A percentile compares a stretch with the other conserved stretches of the same genome.
Conservation (phyloP, 1,139 yeast species). For the Geotrichum carabidarum region DNA sequence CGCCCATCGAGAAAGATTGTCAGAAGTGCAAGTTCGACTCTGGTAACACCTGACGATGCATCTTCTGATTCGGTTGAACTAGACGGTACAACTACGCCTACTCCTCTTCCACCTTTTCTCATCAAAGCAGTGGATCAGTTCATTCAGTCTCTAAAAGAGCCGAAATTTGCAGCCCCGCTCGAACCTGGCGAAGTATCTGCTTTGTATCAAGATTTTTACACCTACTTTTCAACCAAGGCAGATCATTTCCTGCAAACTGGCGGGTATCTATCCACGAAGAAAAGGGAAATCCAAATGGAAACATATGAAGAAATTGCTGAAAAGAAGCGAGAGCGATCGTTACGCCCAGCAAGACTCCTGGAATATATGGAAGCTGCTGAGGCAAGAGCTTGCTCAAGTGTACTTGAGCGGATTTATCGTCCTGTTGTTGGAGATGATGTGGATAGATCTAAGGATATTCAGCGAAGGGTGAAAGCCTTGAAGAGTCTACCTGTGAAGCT, state of each 20-base stretch:
- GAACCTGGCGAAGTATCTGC: conserved; percentile 49
- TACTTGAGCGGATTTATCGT: conserved; percentile 32
- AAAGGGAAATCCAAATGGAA: conserved; percentile 34
- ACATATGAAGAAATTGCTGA: conserved; percentile 36
- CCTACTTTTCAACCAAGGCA: conserved; percentile 33
- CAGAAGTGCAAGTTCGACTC: not conserved
- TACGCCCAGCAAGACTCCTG: conserved; percentile 29
- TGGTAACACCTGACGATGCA: not conserved
- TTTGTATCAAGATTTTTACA: conserved; percentile 52
- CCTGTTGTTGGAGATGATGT: conserved; percentile 29
- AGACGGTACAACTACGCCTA: not conserved
- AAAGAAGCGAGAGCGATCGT: conserved; percentile 28
- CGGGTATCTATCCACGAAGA: conserved; percentile 16
- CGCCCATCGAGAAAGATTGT: not conserved
- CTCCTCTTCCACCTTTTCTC: conserved; percentile 34
- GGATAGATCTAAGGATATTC: conserved; percentile 28
- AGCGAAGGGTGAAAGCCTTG: conserved; percentile 30
- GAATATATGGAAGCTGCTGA: conserved; percentile 41
- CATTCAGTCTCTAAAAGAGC: conserved; percentile 49
- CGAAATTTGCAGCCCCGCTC: conserved; percentile 51
- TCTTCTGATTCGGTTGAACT: conserved; percentile 9
- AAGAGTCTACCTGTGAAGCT: conserved; percentile 29
- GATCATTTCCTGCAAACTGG: conserved; percentile 28
- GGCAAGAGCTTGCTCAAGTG: conserved; percentile 40
- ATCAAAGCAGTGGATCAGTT: conserved; percentile 41